Percentiles rank a stretch among this genome's conserved stretches.
Conservation (phyloP, 179 eudicot species). For the Spergularia azorica region DNA sequence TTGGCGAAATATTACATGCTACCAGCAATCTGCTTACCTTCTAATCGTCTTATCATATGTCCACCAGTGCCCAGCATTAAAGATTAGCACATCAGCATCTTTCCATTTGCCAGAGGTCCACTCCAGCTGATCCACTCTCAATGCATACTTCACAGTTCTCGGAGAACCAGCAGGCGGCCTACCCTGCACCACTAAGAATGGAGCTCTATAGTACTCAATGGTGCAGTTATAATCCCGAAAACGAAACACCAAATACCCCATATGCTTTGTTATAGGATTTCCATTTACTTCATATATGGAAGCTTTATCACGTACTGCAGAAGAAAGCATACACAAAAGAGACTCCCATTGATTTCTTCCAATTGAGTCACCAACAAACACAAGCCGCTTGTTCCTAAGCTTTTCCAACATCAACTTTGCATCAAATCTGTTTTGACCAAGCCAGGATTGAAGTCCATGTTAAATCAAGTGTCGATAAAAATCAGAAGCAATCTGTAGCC, state of each 20-base stretch:
- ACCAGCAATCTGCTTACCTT: conserved; percentile 43
- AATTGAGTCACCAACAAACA: conserved; percentile 85
- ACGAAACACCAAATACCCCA: conserved; percentile 71
- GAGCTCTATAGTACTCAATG: conserved; percentile 86
- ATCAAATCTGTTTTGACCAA: conserved; percentile 50
- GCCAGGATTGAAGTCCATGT: neutral
- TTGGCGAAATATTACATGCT: neutral
- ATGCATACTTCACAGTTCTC: conserved; percentile 44
- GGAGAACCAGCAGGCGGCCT: conserved; percentile 65
- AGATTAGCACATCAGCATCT: conserved; percentile 67
- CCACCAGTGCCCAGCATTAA: conserved; percentile 98
- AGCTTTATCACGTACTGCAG: conserved; percentile 54
- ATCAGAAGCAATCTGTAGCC: neutral
- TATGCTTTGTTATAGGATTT: conserved; percentile 85
- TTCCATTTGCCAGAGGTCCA: conserved; percentile 73
- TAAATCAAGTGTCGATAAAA: neutral
- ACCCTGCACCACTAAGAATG: conserved; percentile 76
- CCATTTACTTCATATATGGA: conserved; percentile 84
- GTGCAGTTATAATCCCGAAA: conserved; percentile 73
- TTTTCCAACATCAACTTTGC: conserved; percentile 70
- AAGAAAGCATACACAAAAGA: conserved; percentile 83
- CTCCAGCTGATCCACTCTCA: conserved; percentile 70
- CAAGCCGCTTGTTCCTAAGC: conserved; percentile 69
- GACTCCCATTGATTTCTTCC: conserved; percentile 99
- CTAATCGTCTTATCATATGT: conserved; percentile 83